Percentiles rank a stretch among this genome's conserved stretches.
phyloP scores from a whole-genome alignment of 73 alveolate genomes.

The Blepharisma japonicum region DNA sequence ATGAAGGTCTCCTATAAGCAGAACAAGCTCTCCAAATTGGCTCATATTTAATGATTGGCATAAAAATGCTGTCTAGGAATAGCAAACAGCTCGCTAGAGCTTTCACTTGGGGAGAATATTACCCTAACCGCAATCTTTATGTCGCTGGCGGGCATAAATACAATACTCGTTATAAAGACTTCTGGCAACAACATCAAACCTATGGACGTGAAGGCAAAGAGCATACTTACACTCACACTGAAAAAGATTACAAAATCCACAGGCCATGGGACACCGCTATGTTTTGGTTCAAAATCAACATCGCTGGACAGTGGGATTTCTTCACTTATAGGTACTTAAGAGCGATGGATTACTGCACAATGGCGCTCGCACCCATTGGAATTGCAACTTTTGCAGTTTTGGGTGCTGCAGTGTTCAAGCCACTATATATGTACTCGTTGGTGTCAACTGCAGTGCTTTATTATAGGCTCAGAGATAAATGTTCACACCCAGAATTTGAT shows the following conservation, averaged over 20 bases:
- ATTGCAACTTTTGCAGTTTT: conserved; percentile 17
- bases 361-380: conserved; percentile 26
- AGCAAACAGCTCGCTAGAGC: not conserved
- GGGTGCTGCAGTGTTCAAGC: conserved; percentile 26
- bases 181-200: conserved; percentile 13
- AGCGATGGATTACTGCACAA: conserved; percentile 26
- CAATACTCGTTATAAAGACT: conserved; percentile 30
- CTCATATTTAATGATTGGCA: not conserved
- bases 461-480: conserved; percentile 24
- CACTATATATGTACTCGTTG: not conserved
- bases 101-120: conserved; percentile 29
- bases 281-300: conserved; percentile 34
- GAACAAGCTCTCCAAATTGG: conserved; percentile 52
- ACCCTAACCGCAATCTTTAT: conserved; percentile 30
- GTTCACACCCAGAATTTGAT: conserved; percentile 24
- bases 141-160: conserved; percentile 34
- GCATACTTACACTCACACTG: conserved; percentile 28
- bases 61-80: conserved; percentile 27
- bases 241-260: conserved; percentile 26
- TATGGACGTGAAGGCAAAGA: conserved; percentile 30
- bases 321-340: conserved; percentile 30
- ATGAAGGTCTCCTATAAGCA: conserved; percentile 80
- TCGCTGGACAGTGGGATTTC: conserved; percentile 27
- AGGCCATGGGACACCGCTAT: conserved; percentile 32
- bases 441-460: not conserved